Evolutionary conservation across 768 basidiomycete genomes (phyloP).

Genomic region (Candolleomyces efflorescens): DNA sequence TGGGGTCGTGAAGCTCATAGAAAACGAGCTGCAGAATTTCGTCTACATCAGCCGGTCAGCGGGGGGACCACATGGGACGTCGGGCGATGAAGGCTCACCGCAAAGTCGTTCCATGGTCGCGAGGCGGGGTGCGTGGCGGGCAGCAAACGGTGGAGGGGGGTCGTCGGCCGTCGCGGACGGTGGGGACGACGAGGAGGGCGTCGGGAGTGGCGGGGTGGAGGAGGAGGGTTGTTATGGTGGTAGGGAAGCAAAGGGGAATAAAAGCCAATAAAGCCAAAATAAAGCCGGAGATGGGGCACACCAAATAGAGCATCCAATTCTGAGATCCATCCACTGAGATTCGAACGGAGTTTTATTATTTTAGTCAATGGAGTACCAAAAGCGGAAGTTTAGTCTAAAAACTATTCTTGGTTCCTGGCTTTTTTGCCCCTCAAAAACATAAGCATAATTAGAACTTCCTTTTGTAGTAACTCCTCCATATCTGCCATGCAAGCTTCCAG

Average conservation of each 20-base stretch:
- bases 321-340: slow-evolving; percentile 22
- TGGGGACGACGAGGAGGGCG: neutral
- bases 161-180: slow-evolving; percentile 3
- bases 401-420: neutral
- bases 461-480: slow-evolving; percentile 45
- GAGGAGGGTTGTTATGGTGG: slow-evolving; percentile 19
- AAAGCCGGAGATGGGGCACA: slow-evolving; percentile 24
- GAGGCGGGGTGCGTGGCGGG: slow-evolving; percentile 12
- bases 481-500: slow-evolving; percentile 75
- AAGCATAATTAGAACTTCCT: slow-evolving; percentile 25
- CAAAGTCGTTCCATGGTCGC: slow-evolving; percentile 59
- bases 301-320: slow-evolving; percentile 18
- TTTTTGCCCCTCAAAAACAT: slow-evolving; percentile 14
- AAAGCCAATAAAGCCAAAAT: slow-evolving; percentile 3
- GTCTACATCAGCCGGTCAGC: slow-evolving; percentile 26
- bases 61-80: slow-evolving; percentile 10
- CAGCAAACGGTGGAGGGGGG: slow-evolving; percentile 8
- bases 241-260: slow-evolving; percentile 16
- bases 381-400: slow-evolving; percentile 17
- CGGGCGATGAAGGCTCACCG: slow-evolving; percentile 39
- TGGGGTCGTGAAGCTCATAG: slow-evolving; percentile 66
- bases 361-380: slow-evolving; percentile 36
- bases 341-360: slow-evolving; percentile 46
- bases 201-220: neutral
- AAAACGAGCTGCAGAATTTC: slow-evolving; percentile 74